Evolutionary conservation across 1,284 basidiomycete species (phyloP).

Genomic region (Trichosporon coremiiforme): DNA sequence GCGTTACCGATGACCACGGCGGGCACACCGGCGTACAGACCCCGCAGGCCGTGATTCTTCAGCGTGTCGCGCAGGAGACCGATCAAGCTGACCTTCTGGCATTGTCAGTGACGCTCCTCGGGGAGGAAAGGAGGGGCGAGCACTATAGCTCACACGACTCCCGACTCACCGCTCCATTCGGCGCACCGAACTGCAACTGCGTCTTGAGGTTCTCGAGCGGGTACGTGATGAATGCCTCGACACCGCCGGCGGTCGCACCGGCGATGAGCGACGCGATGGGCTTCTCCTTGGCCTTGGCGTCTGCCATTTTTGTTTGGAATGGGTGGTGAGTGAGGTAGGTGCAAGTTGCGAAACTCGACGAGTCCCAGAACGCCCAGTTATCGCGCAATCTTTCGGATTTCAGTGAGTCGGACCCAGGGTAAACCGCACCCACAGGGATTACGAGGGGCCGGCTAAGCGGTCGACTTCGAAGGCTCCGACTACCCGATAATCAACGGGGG

Average conservation of each 20-base stretch:
- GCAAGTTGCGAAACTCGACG: conserved; percentile 34
- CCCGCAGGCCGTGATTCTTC: conserved; percentile 69
- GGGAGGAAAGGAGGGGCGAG: conserved; percentile 27
- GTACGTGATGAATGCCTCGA: conserved; percentile 70
- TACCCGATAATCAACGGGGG: conserved; percentile 10
- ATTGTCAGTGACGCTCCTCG: conserved; percentile 36
- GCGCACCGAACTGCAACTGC: conserved; percentile 58
- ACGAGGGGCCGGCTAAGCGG: conserved; percentile 8
- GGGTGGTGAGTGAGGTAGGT: conserved; percentile 47
- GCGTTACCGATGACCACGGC: conserved; percentile 89
- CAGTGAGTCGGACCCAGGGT: conserved; percentile 1
- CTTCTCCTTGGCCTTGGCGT: conserved; percentile 64
- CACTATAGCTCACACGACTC: conserved; percentile 37
- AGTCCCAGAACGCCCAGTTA: conserved; percentile 27
- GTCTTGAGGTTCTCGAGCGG: conserved; percentile 90
- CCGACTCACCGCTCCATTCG: conserved; percentile 44
- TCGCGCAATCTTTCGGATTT: conserved; percentile 16
- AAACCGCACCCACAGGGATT: not conserved
- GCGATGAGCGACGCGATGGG: conserved; percentile 74
- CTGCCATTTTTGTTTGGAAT: conserved; percentile 25
- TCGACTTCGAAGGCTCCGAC: not conserved
- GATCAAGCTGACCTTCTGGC: conserved; percentile 67
- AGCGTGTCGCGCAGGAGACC: conserved; percentile 72
- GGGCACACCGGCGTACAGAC: conserved; percentile 81
- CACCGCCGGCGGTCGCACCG: conserved; percentile 88